Evolutionary conservation across 192 early-diverging fungal species (phyloP), one percentile per base, ranked within the genome.

Genomic region (Diversispora eburnea): DNA sequence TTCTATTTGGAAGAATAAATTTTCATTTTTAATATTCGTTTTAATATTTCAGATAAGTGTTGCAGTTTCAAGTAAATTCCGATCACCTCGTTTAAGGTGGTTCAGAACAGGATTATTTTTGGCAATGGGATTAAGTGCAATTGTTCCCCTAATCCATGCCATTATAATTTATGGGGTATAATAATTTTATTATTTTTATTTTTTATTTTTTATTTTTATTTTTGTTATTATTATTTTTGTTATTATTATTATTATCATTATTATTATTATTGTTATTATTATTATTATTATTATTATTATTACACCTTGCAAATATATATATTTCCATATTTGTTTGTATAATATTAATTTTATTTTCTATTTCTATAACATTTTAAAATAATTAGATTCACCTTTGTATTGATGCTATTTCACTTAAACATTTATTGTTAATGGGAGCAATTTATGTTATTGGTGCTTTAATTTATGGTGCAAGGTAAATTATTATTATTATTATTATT

Each of bases 361-460:
- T 12, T 56, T 68, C 33, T 41, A 46, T 65, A 60, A 57, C 20
- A 33, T 2, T 33, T 33, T 33, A 33, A 33, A 33, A 33, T 33
- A 33, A 33, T 33, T 33, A 82, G 80, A 0, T 64, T 43, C n/a
- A 20, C 19, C 67, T 82, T 33, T 76, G 76, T 10, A 64, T 81
- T 42, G 81, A 86, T 8, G 84, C 88, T 0, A 84, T 96, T 61
- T 82, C 89, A 20, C 66, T 92, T 33, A 75, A 82, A 12, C 84
- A 90, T 46, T 82, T 92, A 77, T 68, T 91, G 22, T 42, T 80
- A 58, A 94, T 94, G 92, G 96, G 88, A 3, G 76, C 64, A 3
- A 86, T 84, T 39, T 98, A 98, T 77, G 81, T 96, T 56, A 56
- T 82, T 45, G 96, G 96, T 19, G 93, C 94, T 41, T 73, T 91